Evolutionary conservation across 108 stramenopile species (phyloP), one percentile per base, ranked within the genome.

Genomic region (Nitzschia putrida): DNA sequence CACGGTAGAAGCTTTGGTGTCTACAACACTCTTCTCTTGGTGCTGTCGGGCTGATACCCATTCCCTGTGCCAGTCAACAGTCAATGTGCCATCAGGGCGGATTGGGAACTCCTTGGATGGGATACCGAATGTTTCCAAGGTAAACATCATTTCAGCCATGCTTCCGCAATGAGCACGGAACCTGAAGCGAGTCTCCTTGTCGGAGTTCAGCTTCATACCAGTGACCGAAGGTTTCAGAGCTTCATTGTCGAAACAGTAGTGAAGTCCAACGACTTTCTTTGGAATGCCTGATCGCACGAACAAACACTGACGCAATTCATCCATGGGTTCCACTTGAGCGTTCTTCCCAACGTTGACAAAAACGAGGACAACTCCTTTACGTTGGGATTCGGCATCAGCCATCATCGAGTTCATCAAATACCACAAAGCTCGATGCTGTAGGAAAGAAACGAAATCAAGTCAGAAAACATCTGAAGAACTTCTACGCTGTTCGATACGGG

Each of bases 121-220:
- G 58, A 75, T 75, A 9, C 74, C 74, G 47, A 52, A 75, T 26
- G 74, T 75, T 54, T 75, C 56, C 12, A 75, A 40, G 37, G 59
- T 29, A 47, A 75, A 75, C 8, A 21, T 34, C 8, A 63, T 54
- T 0, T 68, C 26, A 24, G 50, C 25, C 23, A 40, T 24, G 26
- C 26, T 41, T 0, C 47, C 53, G 18, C 42, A 64, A 54, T 75
- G 74, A 42, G 47, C 45, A 7, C 74, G 74, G 14, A 67, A 67
- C 13, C 59, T 21, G 24, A 18, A 53, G 16, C 74, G 47, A 26
- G 45, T 26, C 23, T 61, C 49, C 14, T 66, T 58, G 39, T 49
- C 43, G 5, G 53, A 50, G 21, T 61, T 53, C 23, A 61, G 8
- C 45, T 45, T 57, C 20, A 55, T n/a, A 5, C 64, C 66, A 0